These are phyloP conservation scores for Tephrocybe sp. DNA, from an alignment of 768 basidiomycete genomes.

Conservation along the genomic window DNA sequence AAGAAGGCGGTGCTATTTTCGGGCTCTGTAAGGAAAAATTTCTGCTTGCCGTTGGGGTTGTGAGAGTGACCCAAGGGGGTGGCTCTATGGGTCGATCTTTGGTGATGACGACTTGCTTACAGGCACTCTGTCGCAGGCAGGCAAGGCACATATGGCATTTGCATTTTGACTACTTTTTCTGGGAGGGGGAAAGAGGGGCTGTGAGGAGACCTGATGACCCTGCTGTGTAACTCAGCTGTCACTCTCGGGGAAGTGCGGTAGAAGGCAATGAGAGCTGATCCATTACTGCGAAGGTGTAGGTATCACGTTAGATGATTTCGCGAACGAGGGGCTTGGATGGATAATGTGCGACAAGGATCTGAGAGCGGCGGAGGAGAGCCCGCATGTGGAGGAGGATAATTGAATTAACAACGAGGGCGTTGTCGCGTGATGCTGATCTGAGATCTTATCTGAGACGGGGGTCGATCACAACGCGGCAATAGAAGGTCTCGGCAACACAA, in stretches of 20 bases:
- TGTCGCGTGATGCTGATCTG: not conserved
- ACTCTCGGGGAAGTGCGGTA: not conserved
- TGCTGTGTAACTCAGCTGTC: not conserved
- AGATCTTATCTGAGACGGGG: constrained; percentile 17
- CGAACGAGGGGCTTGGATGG: not conserved
- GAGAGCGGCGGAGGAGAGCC: not conserved
- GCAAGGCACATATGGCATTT: not conserved
- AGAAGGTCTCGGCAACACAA: constrained; percentile 16
- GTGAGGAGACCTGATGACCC: not conserved
- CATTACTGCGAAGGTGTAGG: not conserved
- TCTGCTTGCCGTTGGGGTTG: too few relatives aligned
- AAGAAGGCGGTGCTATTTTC: too few relatives aligned
- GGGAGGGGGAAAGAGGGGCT: not conserved
- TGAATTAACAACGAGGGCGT: not conserved
- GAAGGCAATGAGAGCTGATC: not conserved
- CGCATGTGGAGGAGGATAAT: not conserved
- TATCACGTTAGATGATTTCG: not conserved
- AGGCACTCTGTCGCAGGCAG: not conserved
- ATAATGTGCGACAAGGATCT: not conserved
- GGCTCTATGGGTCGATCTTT: too few relatives aligned
- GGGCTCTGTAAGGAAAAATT: too few relatives aligned
- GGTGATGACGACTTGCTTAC: too few relatives aligned
- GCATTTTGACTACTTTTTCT: not conserved
- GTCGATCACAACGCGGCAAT: constrained; percentile 15
- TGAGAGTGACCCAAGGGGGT: too few relatives aligned